Percentiles rank a stretch among this genome's conserved stretches.
These are phyloP conservation scores for Copromyces sp. DNA, from an alignment of 495 filamentous ascomycete genomes.

Conservation along the genomic window DNA sequence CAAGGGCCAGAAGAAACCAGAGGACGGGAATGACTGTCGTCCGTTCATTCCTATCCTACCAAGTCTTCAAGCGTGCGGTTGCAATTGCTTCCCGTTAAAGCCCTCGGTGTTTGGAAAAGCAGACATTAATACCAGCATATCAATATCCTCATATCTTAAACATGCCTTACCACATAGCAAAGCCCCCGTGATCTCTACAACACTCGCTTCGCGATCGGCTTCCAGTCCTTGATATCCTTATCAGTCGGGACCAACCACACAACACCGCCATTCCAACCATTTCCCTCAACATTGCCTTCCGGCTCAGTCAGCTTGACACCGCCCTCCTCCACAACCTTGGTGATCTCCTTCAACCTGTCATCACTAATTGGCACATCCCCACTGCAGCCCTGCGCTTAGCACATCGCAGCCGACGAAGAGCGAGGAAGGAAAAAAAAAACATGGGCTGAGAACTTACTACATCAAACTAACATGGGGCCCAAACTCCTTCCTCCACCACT, in stretches of 20 bases:
- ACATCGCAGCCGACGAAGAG: background rate
- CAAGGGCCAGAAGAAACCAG: background rate
- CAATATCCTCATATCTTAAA: background rate
- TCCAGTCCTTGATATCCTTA: constrained; percentile 19
- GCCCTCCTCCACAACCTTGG: constrained; percentile 12
- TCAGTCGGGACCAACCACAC: constrained; percentile 25
- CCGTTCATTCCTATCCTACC: background rate
- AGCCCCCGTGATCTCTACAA: background rate
- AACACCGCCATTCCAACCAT: constrained; percentile 23
- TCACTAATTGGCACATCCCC: constrained; percentile 15
- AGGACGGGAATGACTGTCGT: background rate
- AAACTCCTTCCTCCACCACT: constrained; percentile 14
- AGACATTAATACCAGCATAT: background rate
- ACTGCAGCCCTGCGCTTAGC: constrained; percentile 6
- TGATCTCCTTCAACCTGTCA: constrained; percentile 8
- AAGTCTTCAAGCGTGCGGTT: background rate
- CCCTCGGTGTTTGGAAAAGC: background rate
- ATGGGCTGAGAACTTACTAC: constrained; percentile 15
- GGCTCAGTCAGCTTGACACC: constrained; percentile 9
- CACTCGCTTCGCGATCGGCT: constrained; percentile 18
- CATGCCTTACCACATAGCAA: background rate
- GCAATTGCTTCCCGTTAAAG: background rate
- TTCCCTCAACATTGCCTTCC: background rate
- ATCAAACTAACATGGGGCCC: constrained; percentile 24
- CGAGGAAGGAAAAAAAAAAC: background rate